Conservation (phyloP, 768 basidiomycete genomes). For the Pulveroboletus frians region DNA sequence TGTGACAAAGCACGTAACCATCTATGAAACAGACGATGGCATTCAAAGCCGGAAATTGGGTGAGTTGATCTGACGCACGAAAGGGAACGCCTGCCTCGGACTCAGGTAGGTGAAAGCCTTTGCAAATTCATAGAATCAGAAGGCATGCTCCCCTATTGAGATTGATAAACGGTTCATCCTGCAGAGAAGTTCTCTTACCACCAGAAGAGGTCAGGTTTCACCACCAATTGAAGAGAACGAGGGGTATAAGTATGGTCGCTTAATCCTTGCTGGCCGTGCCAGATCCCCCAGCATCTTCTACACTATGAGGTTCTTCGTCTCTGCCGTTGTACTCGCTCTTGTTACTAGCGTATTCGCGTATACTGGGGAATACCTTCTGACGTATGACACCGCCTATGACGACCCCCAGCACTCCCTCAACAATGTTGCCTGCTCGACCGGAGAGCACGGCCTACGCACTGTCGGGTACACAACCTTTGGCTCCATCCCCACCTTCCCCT, state of each 20-base stretch:
- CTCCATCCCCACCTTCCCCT: constrained; percentile 52
- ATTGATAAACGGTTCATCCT: background rate
- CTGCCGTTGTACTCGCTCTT: constrained; percentile 7
- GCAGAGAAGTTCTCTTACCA: background rate
- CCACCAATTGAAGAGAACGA: background rate
- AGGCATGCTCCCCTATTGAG: background rate
- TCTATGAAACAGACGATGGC: background rate
- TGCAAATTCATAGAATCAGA: background rate
- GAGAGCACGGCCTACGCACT: constrained; percentile 45
- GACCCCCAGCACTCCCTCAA: constrained; percentile 34
- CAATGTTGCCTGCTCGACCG: constrained; percentile 48
- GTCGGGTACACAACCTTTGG: constrained; percentile 45
- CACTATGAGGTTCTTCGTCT: constrained; percentile 6
- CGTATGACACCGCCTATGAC: constrained; percentile 51
- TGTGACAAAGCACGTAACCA: background rate
- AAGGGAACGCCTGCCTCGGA: background rate
- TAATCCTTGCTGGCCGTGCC: background rate
- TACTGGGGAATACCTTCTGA: constrained; percentile 20
- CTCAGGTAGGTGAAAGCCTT: background rate
- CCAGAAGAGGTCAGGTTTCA: background rate
- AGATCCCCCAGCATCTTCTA: background rate
- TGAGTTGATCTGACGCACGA: background rate
- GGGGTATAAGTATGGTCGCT: background rate
- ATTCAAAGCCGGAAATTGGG: background rate
- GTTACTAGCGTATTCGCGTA: background rate